These are phyloP conservation scores for Tetrahymena borealis DNA, from an alignment of 73 alveolate species.

Conservation along the genomic window DNA sequence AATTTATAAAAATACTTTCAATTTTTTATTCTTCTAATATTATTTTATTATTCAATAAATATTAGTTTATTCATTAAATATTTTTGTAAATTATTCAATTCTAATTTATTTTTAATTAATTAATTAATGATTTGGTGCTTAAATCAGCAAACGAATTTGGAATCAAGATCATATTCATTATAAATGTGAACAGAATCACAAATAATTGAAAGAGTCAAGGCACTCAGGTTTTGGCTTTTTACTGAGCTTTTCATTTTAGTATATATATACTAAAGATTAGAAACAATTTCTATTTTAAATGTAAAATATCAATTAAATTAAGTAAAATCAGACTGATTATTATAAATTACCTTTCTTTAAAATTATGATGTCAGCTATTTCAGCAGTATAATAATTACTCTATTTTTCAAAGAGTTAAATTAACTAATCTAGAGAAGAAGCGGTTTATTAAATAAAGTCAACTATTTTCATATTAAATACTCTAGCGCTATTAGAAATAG, in stretches of 20 bases:
- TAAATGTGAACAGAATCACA: background rate
- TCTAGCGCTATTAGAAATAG: background rate
- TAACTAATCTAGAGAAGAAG: background rate
- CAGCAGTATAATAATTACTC: background rate
- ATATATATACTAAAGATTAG: background rate
- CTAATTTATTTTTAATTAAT: background rate
- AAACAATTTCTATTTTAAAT: background rate
- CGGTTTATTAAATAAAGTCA: background rate
- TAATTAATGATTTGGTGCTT: background rate
- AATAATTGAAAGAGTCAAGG: background rate
- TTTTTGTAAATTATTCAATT: background rate
- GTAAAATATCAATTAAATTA: background rate
- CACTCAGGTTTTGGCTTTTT: background rate
- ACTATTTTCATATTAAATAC: background rate
- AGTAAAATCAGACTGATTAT: background rate
- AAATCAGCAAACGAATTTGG: background rate
- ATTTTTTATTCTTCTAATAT: too few species aligned
- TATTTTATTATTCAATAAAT: too few species aligned
- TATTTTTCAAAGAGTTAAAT: background rate
- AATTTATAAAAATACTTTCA: too few species aligned
- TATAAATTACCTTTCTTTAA: background rate
- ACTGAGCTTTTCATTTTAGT: background rate
- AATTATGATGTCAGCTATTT: background rate
- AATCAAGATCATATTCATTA: background rate
- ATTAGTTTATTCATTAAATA: too few species aligned